Base-by-base conservation (phyloP, 106 monocot genomes). In the Dendrobium huoshanense region DNA sequence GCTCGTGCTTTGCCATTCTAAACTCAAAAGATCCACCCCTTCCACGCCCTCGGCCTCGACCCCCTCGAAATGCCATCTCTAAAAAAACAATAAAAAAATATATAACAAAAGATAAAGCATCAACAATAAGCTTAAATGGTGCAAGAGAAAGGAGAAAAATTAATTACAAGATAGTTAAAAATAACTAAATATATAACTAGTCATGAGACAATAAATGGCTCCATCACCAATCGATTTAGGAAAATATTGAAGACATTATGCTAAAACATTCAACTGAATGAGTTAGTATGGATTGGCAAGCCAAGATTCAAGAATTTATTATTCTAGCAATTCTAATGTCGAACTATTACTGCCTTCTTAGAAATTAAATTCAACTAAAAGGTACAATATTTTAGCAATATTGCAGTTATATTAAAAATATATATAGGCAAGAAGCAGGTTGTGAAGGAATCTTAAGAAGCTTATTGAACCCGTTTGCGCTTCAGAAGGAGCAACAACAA, bases 41-140 rank as follows among this genome's bases (percentile, higher is more conserved):
- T 76, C 76, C 76, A 44, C 74, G 74, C 15, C 76, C 76, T 11
- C 76, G 76, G 51, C 76, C 49, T 76, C 76, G 76, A 49, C 76
- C 76, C 13, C 76, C 76, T 76, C 76, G 76, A 49, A 76, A 76
- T 49, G 49, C 76, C 76, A 76, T 76, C 76, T 76, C 18, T 44
- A 74, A 37, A 4, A 16, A 74, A 74, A 41, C 24, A 76, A 76
- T 49, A 24, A 0, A 49, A 76, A 76, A 0, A 6, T n/a, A 45
- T 27, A 5, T 29, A 4, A 74, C 15, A 3, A 76, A 49, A 76
- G 51, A 51, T 29, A 76, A 76, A 24, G 48, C 11, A 25, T 27
- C 45, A 49, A 49, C 17, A 49, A 51, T 49, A 18, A 49, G 49
- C 47, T 20, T 76, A 22, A 37, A 3, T 31, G 6, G 15, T 15